Percentiles rank a stretch among this genome's conserved stretches.
Conservation (phyloP, 768 basidiomycete species). For the Tephrocybe rancida region DNA sequence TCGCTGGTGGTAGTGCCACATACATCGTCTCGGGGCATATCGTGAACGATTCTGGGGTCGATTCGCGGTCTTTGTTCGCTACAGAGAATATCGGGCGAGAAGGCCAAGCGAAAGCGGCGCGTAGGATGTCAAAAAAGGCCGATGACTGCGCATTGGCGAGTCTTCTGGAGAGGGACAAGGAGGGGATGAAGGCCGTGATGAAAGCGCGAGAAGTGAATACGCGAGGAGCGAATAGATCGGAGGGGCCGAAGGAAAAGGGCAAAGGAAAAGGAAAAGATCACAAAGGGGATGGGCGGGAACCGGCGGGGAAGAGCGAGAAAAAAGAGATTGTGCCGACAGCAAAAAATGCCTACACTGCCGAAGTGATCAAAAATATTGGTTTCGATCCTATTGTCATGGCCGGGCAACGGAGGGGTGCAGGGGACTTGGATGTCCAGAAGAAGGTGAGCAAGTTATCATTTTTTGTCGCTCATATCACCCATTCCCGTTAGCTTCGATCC, state of each 20-base stretch:
- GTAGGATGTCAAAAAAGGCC: constrained; percentile 57
- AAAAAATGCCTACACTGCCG: constrained; percentile 63
- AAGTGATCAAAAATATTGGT: constrained; percentile 70
- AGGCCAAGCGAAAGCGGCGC: constrained; percentile 75
- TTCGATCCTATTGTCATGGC: constrained; percentile 74
- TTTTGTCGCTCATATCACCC: neutral
- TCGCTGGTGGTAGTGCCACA: constrained; percentile 50
- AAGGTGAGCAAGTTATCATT: constrained; percentile 48
- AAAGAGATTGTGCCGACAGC: constrained; percentile 12
- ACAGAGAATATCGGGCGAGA: constrained; percentile 79
- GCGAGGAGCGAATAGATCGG: constrained; percentile 9
- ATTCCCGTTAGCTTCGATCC: constrained; percentile 48
- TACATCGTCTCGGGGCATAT: constrained; percentile 85
- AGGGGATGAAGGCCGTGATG: constrained; percentile 67
- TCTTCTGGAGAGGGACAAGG: constrained; percentile 64
- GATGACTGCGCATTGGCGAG: constrained; percentile 62
- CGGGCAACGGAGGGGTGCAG: constrained; percentile 42
- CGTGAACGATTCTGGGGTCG: constrained; percentile 48
- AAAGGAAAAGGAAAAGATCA: constrained; percentile 13
- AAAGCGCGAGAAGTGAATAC: constrained; percentile 52
- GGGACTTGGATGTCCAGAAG: constrained; percentile 44
- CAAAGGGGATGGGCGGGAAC: constrained; percentile 11
- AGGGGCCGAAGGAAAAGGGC: constrained; percentile 20
- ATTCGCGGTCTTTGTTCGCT: constrained; percentile 49
- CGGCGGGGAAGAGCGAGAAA: neutral